These are phyloP conservation scores for Allomyces macrogynus DNA, from an alignment of 192 early-diverging fungal species.

Conservation along the genomic window DNA sequence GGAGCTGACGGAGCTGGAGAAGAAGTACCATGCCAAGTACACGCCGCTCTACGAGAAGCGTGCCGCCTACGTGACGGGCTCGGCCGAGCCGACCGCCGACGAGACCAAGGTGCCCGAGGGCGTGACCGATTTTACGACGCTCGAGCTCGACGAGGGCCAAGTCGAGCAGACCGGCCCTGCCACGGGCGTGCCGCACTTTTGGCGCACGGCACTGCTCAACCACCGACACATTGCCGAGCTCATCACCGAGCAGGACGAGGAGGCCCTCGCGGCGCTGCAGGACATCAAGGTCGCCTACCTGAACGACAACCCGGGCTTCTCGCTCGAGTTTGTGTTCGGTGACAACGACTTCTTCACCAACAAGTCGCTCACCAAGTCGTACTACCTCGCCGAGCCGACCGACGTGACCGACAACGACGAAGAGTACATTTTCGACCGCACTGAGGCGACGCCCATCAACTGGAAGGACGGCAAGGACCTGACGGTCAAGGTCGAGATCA, in stretches of 20 bases:
- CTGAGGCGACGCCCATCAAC: slow-evolving; percentile 70
- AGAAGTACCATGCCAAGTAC: slow-evolving; percentile 77
- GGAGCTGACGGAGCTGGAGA: slow-evolving; percentile 85
- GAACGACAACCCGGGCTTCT: slow-evolving; percentile 73
- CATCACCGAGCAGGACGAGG: slow-evolving; percentile 83
- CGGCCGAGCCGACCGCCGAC: slow-evolving; percentile 73
- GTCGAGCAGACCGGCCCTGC: slow-evolving; percentile 16
- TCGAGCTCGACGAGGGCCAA: slow-evolving; percentile 30
- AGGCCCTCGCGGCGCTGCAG: slow-evolving; percentile 62
- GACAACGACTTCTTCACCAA: slow-evolving; percentile 82
- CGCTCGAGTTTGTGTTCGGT: slow-evolving; percentile 76
- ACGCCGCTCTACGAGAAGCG: slow-evolving; percentile 83
- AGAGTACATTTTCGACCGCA: slow-evolving; percentile 77
- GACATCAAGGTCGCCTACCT: slow-evolving; percentile 78
- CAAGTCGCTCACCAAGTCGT: slow-evolving; percentile 72
- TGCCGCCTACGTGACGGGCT: slow-evolving; percentile 50
- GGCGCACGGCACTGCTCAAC: slow-evolving; percentile 83
- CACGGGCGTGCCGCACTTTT: slow-evolving; percentile 87
- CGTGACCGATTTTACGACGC: slow-evolving; percentile 34
- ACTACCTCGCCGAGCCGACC: slow-evolving; percentile 49
- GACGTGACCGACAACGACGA: slow-evolving; percentile 58
- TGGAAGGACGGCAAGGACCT: slow-evolving; percentile 98
- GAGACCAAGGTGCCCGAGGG: slow-evolving; percentile 46
- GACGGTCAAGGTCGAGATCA: slow-evolving; percentile 79
- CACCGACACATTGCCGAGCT: slow-evolving; percentile 54